Evolutionary conservation across 2,329 filamentous ascomycete species (phyloP).

Genomic region (Orbilia quercus): DNA sequence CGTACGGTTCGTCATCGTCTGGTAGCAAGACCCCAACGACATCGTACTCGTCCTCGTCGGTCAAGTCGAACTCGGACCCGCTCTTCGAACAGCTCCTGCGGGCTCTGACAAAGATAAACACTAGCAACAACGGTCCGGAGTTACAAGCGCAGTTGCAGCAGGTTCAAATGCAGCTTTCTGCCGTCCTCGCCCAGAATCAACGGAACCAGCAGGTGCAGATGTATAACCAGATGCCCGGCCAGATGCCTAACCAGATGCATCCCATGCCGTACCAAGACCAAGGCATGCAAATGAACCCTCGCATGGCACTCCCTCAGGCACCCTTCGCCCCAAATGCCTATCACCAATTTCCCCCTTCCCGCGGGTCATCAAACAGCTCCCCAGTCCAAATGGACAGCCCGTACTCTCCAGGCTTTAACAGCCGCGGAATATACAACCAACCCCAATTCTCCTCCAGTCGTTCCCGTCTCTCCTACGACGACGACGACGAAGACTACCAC

Average conservation of each 20-base stretch:
- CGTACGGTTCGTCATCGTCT: neutral
- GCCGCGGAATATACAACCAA: constrained; percentile 8
- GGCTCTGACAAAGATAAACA: constrained; percentile 27
- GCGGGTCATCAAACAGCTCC: constrained; percentile 2
- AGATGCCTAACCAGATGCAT: neutral
- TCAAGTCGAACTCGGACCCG: neutral
- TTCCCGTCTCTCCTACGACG: constrained; percentile 7
- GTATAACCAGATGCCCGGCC: neutral
- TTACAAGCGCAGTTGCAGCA: constrained; percentile 26
- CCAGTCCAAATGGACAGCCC: constrained; percentile 29
- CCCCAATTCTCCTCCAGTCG: constrained; percentile 15
- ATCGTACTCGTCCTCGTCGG: no score
- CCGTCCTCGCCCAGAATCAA: constrained; percentile 8
- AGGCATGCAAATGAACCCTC: neutral
- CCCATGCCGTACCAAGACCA: constrained; percentile 11
- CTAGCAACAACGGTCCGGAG: constrained; percentile 21
- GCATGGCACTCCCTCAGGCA: neutral
- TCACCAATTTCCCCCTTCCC: constrained; percentile 19
- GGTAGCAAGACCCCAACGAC: constrained; percentile 1
- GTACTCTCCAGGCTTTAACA: constrained; percentile 5
- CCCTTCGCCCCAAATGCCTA: constrained; percentile 12
- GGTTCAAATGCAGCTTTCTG: constrained; percentile 2
- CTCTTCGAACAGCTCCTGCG: constrained; percentile 13
- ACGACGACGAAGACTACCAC: constrained; percentile 11
- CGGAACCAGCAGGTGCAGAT: constrained; percentile 1